A percentile compares a stretch with the other conserved stretches of the same genome.
These are phyloP conservation scores for Aspergillus bombycis DNA, from an alignment of 2,329 filamentous ascomycete species.

Conservation along the genomic window DNA sequence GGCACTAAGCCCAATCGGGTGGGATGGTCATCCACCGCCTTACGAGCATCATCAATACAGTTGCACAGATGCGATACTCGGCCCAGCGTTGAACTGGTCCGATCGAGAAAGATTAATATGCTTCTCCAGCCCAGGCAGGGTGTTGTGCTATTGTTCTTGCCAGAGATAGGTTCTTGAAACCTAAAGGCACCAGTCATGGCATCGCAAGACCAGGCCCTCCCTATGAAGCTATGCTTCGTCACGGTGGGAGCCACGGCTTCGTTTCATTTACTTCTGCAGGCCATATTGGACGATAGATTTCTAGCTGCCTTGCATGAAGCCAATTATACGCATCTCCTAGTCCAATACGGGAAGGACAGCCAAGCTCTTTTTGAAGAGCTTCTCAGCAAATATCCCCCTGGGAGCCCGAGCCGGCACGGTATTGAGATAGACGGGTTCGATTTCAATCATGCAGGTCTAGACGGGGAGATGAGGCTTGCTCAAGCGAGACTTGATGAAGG, in stretches of 20 bases:
- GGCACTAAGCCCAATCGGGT: conserved; percentile 28
- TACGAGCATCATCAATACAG: conserved; percentile 1
- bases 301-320: conserved; percentile 61
- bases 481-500: conserved; percentile 47
- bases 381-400: conserved; percentile 27
- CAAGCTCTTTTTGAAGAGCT: conserved; percentile 55
- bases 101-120: conserved; percentile 3
- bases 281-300: conserved; percentile 66
- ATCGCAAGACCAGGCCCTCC: background rate
- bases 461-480: conserved; percentile 59
- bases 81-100: background rate
- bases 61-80: background rate
- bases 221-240: conserved; percentile 68
- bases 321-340: conserved; percentile 70
- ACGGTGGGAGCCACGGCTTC: conserved; percentile 91
- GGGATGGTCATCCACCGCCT: conserved; percentile 3
- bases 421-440: conserved; percentile 65
- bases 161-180: background rate
- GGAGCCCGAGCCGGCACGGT: conserved; percentile 34
- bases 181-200: conserved; percentile 15
- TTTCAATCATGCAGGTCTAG: conserved; percentile 65
- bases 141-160: background rate
- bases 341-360: conserved; percentile 80
- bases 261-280: conserved; percentile 72
- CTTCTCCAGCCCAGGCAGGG: background rate